Evolutionary conservation across 192 early-diverging fungal species (phyloP), one percentile per base, ranked within the genome.

Genomic region (Globomyces pollinis-pini): DNA sequence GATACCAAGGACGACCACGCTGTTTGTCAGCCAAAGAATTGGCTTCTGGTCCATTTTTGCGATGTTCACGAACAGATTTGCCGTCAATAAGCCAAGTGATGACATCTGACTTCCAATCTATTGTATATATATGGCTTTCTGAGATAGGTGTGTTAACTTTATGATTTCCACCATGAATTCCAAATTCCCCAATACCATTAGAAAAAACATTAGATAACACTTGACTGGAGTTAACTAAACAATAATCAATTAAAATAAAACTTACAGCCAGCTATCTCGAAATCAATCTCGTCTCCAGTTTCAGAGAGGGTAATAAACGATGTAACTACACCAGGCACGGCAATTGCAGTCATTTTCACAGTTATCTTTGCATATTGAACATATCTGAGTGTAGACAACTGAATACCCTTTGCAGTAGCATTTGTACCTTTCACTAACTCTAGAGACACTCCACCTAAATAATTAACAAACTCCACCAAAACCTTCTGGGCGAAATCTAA

Each of bases 241-340:
- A n/a, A n/a, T n/a, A n/a, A n/a, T n/a, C n/a, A n/a, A n/a, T n/a
- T n/a, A n/a, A n/a, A n/a, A n/a, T n/a, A n/a, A n/a, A n/a, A n/a
- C n/a, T n/a, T n/a, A n/a, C n/a, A 13, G 18, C 53, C 53, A 20
- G 49, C 53, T 8, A n/a, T 26, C 53, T 55, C 53, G 11, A 20
- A 11, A 21, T 55, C 53, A 30, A 55, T 55, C 49, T 55, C 53
- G 33, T 55, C 53, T 0, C n/a, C n/a, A 12, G 8, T 11, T 12
- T 21, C 11, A 8, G 53, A 55, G 41, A 55, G 42, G 31, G 53
- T 55, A 55, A 55, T 55, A 6, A 55, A 55, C 7, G 53, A 13
- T 6, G 53, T 55, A 12, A 55, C 53, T 13, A 50, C 29, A 33
- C 53, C 53, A 21, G 34, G 53, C 21, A 9, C 7, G 5, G 53